Evolutionary conservation across 1,284 basidiomycete species (phyloP), one percentile per base, ranked within the genome.

Genomic region (Puccinia coronata): DNA sequence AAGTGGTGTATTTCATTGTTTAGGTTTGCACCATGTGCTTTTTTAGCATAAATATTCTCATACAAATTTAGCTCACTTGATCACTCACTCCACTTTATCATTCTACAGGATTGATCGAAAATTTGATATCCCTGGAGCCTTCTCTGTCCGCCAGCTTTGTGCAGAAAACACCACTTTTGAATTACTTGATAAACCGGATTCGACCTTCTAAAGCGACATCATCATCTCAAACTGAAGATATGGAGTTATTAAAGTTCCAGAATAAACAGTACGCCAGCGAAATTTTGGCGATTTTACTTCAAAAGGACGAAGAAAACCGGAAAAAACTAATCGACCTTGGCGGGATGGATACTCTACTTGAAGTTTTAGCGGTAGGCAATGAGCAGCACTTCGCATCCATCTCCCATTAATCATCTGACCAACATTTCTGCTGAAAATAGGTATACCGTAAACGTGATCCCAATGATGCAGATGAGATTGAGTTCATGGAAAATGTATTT

Each of bases 401-500:
- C 43, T 43, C 14, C 43, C 43, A 18, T 25, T 36, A 11, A 51
- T 57, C 65, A 74, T 25, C 16, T 71, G 14, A 71, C 81, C 83
- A 47, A 28, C 14, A 28, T 43, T 14, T 20, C 16, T n/a, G 34
- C 39, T 63, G 18, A 25, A 47, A 36, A 41, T 80, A 96, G 94
- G 91, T 92, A 90, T 98, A 92, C 85, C 91, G 95, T 71, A 90
- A 91, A 84, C 89, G 90, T 67, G 92, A 97, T 84, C 95, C 95
- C 0, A 87, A 87, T 0, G 92, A 94, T 83, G 90, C 91, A 6
- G 97, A 99, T 82, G 96, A 99, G 87, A 89, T 91, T 14, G 97
- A 99, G 86, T 98, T 95, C 86, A 95, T 98, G 93, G 96, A 98
- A 86, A 99, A 99, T 86, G 83, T 93, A 1, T 98, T 99, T 84